phyloP scores from a whole-genome alignment of 2,329 filamentous ascomycete species.

The Stemphylium beticola region DNA sequence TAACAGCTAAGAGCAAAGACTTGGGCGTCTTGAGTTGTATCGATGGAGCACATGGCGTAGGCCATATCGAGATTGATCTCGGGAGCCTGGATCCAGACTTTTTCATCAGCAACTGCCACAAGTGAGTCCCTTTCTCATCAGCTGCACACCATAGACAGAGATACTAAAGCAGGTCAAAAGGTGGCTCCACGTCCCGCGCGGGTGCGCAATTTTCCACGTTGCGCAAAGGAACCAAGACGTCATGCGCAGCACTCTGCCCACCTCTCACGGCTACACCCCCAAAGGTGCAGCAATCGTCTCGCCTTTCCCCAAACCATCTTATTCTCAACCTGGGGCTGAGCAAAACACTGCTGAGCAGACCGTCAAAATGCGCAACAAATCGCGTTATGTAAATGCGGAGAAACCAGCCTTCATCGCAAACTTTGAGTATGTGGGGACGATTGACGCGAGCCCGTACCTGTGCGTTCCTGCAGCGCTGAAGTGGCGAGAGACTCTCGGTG shows the following conservation, averaged over 20 bases:
- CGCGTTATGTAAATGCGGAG: conserved; percentile 21
- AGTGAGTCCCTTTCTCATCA: conserved; percentile 20
- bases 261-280: conserved; percentile 77
- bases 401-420: conserved; percentile 69
- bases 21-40: conserved; percentile 74
- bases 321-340: neutral
- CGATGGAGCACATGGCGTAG: conserved; percentile 85
- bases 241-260: conserved; percentile 76
- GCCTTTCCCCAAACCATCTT: conserved; percentile 46
- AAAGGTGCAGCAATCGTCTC: conserved; percentile 32
- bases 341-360: conserved; percentile 9
- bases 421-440: conserved; percentile 79
- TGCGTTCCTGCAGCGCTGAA: conserved; percentile 73
- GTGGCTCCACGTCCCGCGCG: conserved; percentile 84
- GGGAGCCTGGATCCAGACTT: conserved; percentile 76
- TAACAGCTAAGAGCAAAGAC: conserved; percentile 69
- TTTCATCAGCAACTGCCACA: conserved; percentile 75
- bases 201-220: conserved; percentile 81
- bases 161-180: conserved; percentile 34
- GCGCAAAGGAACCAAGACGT: conserved; percentile 76
- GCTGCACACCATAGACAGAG: neutral
- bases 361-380: neutral
- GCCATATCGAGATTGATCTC: conserved; percentile 77
- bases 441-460: conserved; percentile 74
- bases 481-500: conserved; percentile 74